phyloP scores from a whole-genome alignment of 2,329 filamentous ascomycete genomes.

The Botrytis elliptica region DNA sequence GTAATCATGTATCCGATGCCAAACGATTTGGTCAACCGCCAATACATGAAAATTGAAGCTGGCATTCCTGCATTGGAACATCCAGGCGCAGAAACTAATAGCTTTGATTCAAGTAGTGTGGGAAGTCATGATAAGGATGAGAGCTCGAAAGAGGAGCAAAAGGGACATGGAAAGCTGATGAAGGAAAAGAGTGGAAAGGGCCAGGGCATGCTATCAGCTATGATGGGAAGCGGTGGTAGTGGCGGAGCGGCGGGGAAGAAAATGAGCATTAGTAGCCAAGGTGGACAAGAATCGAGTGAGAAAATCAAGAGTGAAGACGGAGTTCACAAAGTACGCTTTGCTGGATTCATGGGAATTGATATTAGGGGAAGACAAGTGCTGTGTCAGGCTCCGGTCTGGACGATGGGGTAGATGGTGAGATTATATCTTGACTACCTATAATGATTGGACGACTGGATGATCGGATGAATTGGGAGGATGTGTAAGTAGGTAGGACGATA shows the following conservation, averaged over 20 bases:
- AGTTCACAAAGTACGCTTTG: slow-evolving; percentile 63
- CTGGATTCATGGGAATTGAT: slow-evolving; percentile 71
- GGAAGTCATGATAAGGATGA: slow-evolving; percentile 39
- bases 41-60: slow-evolving; percentile 81
- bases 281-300: slow-evolving; percentile 26
- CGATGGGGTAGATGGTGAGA: slow-evolving; percentile 41
- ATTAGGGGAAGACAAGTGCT: slow-evolving; percentile 74
- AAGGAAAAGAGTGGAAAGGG: slow-evolving; percentile 37
- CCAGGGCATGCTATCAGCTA: slow-evolving; percentile 41
- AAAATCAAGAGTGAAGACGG: slow-evolving; percentile 38
- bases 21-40: slow-evolving; percentile 65
- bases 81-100: slow-evolving; percentile 33
- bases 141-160: slow-evolving; percentile 33
- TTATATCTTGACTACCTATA: not conserved
- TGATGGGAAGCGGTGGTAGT: slow-evolving; percentile 31
- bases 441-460: slow-evolving; percentile 18
- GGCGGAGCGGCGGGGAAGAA: slow-evolving; percentile 30
- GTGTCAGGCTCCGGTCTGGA: slow-evolving; percentile 74
- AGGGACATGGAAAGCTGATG: slow-evolving; percentile 32
- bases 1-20: slow-evolving; percentile 82
- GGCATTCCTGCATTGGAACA: slow-evolving; percentile 60
- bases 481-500: not conserved
- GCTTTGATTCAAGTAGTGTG: slow-evolving; percentile 36
- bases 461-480: slow-evolving; percentile 6
- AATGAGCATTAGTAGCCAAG: slow-evolving; percentile 32